Conservation (phyloP, 495 filamentous ascomycete species). For the Monascus purpureus region DNA sequence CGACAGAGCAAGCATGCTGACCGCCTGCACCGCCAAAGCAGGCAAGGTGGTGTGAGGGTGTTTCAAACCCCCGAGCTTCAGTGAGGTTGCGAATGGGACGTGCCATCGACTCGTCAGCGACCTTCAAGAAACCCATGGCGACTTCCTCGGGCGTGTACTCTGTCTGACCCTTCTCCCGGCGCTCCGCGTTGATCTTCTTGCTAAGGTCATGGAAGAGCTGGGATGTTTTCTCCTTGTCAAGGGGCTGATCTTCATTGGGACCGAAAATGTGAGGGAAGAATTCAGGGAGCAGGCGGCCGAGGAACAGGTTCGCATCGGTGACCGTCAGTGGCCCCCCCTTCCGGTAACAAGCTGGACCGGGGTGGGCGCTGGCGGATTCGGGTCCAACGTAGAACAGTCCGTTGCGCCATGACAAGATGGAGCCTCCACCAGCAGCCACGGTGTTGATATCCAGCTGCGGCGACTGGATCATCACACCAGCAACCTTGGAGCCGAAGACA, state of each 20-base stretch:
- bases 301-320: conserved; percentile 84
- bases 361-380: conserved; percentile 85
- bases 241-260: conserved; percentile 71
- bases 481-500: conserved; percentile 94
- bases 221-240: conserved; percentile 67
- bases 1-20: conserved; percentile 40
- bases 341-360: conserved; percentile 86
- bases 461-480: conserved; percentile 87
- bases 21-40: conserved; percentile 42
- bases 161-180: conserved; percentile 37
- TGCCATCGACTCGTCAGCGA: conserved; percentile 41
- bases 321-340: conserved; percentile 90
- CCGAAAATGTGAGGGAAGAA: conserved; percentile 98
- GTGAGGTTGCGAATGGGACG: conserved; percentile 41
- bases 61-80: conserved; percentile 36
- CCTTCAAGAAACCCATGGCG: conserved; percentile 46
- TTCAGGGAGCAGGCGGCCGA: conserved; percentile 77
- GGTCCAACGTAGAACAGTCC: conserved; percentile 94
- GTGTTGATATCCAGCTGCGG: conserved; percentile 98
- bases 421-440: conserved; percentile 87
- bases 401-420: conserved; percentile 77
- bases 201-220: conserved; percentile 67
- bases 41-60: conserved; percentile 35
- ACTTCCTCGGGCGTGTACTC: conserved; percentile 78
- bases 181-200: conserved; percentile 58